Evolutionary conservation across 805 yeast species (phyloP).

Genomic region (Wickerhamomyces bovis): DNA sequence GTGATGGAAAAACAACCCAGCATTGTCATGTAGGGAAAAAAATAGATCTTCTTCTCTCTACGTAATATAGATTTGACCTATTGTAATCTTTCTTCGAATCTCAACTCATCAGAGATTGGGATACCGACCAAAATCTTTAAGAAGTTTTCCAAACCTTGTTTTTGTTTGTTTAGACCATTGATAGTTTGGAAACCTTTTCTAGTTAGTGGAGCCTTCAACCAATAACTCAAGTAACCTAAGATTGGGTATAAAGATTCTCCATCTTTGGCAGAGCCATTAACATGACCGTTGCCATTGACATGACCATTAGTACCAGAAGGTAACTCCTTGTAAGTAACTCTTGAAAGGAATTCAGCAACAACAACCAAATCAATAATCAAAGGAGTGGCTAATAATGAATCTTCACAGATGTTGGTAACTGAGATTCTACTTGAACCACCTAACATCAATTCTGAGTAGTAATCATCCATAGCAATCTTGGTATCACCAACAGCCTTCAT

Average conservation of each 20-base stretch:
- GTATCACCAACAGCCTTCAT: conserved; percentile 93
- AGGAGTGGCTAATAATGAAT: conserved; percentile 90
- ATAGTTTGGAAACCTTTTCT: conserved; percentile 87
- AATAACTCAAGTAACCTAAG: conserved; percentile 79
- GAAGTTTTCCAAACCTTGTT: conserved; percentile 86
- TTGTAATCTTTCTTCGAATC: conserved; percentile 83
- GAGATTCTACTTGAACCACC: conserved; percentile 96
- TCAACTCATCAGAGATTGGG: conserved; percentile 83
- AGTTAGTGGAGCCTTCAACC: conserved; percentile 95
- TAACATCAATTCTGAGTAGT: conserved; percentile 92
- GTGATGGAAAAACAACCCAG: too few species aligned
- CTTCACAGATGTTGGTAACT: conserved; percentile 94
- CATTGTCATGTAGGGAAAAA: too few species aligned
- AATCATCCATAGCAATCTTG: conserved; percentile 98
- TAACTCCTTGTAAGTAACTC: conserved; percentile 70
- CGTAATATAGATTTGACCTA: background rate
- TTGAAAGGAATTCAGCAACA: conserved; percentile 82
- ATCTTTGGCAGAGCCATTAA: conserved; percentile 24
- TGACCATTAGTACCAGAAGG: background rate
- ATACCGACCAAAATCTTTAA: conserved; percentile 85
- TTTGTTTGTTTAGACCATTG: conserved; percentile 92
- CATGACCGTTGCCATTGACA: conserved; percentile 1
- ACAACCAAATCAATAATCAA: conserved; percentile 86
- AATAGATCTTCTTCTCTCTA: too few species aligned
- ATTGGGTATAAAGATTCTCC: conserved; percentile 67